phyloP scores from a whole-genome alignment of 352 stramenopile species.

The Pythium guiyangense region DNA sequence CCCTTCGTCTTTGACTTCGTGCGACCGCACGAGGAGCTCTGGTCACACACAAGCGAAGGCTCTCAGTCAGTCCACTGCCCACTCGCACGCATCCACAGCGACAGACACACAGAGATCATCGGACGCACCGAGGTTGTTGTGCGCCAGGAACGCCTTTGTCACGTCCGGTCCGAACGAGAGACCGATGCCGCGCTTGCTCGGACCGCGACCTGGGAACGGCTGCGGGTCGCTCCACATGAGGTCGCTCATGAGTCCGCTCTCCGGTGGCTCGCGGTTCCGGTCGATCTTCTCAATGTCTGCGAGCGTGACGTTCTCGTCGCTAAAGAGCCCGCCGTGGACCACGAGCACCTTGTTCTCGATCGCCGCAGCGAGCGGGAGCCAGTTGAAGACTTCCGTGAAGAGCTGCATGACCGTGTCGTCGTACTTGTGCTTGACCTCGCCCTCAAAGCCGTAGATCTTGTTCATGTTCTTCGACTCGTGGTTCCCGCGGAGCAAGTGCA shows the following conservation, averaged over 20 bases:
- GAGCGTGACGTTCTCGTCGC: constrained; percentile 91
- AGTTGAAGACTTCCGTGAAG: constrained; percentile 99
- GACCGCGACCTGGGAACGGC: constrained; percentile 92
- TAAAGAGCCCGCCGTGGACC: constrained; percentile 97
- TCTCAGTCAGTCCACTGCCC: too few species aligned
- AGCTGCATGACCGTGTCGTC: constrained; percentile 98
- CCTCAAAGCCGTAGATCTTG: constrained; percentile 99
- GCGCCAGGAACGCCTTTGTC: constrained; percentile 94
- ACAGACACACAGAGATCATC: background rate
- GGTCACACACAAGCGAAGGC: background rate
- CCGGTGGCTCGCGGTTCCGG: constrained; percentile 93
- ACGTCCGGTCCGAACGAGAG: constrained; percentile 98
- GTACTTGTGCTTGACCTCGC: constrained; percentile 99
- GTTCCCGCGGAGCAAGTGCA: constrained; percentile 96
- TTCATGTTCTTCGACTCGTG: constrained; percentile 99
- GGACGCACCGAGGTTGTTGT: constrained; percentile 91
- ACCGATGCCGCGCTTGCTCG: constrained; percentile 96
- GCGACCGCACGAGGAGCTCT: constrained; percentile 96
- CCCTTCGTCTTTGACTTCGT: constrained; percentile 99
- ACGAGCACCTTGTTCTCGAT: constrained; percentile 96
- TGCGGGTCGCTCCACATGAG: constrained; percentile 97
- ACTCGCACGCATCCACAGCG: too few species aligned
- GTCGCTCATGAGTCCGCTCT: constrained; percentile 90
- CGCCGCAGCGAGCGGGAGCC: constrained; percentile 92
- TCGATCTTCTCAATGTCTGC: constrained; percentile 95